phyloP scores from a whole-genome alignment of 2,329 filamentous ascomycete species.

The Fusarium chaquense region DNA sequence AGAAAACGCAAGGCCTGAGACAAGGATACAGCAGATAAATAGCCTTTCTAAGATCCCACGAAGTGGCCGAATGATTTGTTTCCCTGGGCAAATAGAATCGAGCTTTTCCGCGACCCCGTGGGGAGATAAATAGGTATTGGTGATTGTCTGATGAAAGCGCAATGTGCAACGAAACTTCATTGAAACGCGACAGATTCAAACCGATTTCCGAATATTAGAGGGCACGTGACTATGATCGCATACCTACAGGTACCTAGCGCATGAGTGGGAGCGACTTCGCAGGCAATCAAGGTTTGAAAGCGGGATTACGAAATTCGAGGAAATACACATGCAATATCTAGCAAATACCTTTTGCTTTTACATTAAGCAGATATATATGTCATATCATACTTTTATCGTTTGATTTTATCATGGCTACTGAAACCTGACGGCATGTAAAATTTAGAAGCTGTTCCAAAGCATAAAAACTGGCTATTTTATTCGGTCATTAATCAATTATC shows the following conservation, averaged over 20 bases:
- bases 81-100: not conserved
- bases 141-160: slow-evolving; percentile 23
- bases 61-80: not conserved
- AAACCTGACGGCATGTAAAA: not conserved
- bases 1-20: too few relatives aligned
- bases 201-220: slow-evolving; percentile 22
- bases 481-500: slow-evolving; percentile 52
- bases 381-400: not conserved
- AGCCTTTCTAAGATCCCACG: not conserved
- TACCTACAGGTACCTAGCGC: not conserved
- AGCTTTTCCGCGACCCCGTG: not conserved
- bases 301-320: not conserved
- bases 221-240: slow-evolving; percentile 40
- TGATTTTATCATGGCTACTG: slow-evolving; percentile 2
- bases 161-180: slow-evolving; percentile 14
- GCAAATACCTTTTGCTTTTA: too few relatives aligned
- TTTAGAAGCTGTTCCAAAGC: not conserved
- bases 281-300: not conserved
- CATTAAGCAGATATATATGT: not conserved
- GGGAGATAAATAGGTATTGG: not conserved
- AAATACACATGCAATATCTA: not conserved
- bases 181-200: slow-evolving; percentile 16
- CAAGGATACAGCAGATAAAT: not conserved
- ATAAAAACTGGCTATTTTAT: slow-evolving; percentile 24
- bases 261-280: slow-evolving; percentile 5